A percentile compares a stretch with the other conserved stretches of the same genome.
phyloP scores from a whole-genome alignment of 768 basidiomycete species.

The Cystofilobasidium macerans region DNA sequence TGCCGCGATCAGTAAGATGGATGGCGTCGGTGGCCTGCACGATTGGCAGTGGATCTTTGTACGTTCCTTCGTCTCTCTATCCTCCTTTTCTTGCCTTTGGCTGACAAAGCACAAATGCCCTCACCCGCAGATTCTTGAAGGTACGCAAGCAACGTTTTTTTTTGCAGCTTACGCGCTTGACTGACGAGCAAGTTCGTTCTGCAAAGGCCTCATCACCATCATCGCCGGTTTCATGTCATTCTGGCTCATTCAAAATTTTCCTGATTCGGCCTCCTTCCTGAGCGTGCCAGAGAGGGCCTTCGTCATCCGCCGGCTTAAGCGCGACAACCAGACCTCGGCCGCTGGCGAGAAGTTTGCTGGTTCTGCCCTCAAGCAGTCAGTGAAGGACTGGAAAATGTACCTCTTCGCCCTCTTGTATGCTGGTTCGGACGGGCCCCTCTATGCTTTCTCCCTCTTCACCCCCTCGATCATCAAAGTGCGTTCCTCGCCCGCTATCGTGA shows the following conservation, averaged over 20 bases:
- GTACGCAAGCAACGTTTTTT: no score
- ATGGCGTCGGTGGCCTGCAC: constrained; percentile 46
- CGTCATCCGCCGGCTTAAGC: constrained; percentile 55
- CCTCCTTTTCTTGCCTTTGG: no score
- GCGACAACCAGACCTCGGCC: constrained; percentile 60
- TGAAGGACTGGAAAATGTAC: constrained; percentile 67
- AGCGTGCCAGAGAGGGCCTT: constrained; percentile 55
- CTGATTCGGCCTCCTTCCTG: constrained; percentile 65
- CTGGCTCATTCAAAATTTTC: constrained; percentile 73
- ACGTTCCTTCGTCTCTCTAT: neutral
- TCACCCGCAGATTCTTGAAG: no score
- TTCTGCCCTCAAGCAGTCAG: constrained; percentile 52
- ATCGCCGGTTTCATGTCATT: constrained; percentile 56
- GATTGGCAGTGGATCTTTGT: constrained; percentile 46
- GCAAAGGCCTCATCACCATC: constrained; percentile 56
- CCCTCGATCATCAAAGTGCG: constrained; percentile 57
- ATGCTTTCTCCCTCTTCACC: constrained; percentile 66
- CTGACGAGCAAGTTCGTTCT: neutral
- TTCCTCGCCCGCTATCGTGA: no score
- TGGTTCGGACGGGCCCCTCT: constrained; percentile 52
- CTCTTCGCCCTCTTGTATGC: constrained; percentile 43
- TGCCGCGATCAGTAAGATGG: constrained; percentile 47
- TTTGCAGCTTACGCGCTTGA: no score
- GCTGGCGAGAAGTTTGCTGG: constrained; percentile 53
- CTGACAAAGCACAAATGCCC: no score